These are phyloP conservation scores for Penicillium steckii DNA, from an alignment of 495 filamentous ascomycete genomes.

Conservation along the genomic window DNA sequence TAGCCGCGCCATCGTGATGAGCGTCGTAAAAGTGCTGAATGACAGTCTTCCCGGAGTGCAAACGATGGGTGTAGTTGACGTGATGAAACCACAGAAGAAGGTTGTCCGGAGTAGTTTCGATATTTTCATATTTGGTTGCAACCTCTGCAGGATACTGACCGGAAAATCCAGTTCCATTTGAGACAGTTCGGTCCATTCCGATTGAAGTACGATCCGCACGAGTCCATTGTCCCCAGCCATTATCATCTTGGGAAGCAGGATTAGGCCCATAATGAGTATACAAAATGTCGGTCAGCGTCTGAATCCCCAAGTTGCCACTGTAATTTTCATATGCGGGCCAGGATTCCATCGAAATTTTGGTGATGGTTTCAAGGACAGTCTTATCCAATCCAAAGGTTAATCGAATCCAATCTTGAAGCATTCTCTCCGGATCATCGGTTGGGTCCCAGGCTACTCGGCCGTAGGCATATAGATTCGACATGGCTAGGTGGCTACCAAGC, in stretches of 20 bases:
- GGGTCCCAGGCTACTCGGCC: conserved; percentile 66
- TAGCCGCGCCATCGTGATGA: conserved; percentile 61
- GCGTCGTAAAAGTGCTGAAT: conserved; percentile 78
- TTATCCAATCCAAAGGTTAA: conserved; percentile 60
- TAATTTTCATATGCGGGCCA: conserved; percentile 73
- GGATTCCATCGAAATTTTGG: conserved; percentile 63
- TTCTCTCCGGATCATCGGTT: conserved; percentile 34
- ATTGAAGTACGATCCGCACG: conserved; percentile 57
- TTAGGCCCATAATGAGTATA: conserved; percentile 67
- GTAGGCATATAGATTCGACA: conserved; percentile 74
- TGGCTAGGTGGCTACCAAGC: conserved; percentile 65
- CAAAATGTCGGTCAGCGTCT: conserved; percentile 68
- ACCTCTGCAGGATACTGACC: conserved; percentile 66
- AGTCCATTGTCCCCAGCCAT: conserved; percentile 74
- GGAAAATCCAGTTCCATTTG: conserved; percentile 62
- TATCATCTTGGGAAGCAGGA: conserved; percentile 64
- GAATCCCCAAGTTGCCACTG: conserved; percentile 67
- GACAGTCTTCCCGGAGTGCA: conserved; percentile 65
- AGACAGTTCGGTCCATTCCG: conserved; percentile 71
- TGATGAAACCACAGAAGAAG: conserved; percentile 77
- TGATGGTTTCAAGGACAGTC: conserved; percentile 56
- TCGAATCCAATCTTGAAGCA: conserved; percentile 64
- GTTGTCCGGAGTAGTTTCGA: conserved; percentile 66
- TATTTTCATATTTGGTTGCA: conserved; percentile 53
- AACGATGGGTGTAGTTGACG: conserved; percentile 62